Conservation (phyloP, 306 rosid species). For the Senna siamea region DNA sequence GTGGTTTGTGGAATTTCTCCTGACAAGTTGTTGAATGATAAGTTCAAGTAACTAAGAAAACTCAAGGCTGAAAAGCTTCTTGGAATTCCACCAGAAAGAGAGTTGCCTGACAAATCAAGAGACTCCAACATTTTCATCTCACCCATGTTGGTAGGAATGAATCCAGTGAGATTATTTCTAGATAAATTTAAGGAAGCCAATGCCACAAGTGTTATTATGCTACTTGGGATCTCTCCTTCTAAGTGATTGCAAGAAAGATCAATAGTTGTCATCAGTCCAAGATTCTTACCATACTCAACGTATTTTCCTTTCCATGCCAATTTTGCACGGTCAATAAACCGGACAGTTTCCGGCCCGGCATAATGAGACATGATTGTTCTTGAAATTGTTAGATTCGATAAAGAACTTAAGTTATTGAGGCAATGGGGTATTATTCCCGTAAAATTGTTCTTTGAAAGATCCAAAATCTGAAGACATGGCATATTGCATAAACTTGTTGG, state of each 20-base stretch:
- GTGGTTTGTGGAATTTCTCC: slow-evolving; percentile 27
- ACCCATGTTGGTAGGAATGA: slow-evolving; percentile 39
- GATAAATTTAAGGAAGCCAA: slow-evolving; percentile 45
- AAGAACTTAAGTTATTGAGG: slow-evolving; percentile 9
- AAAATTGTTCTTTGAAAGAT: slow-evolving; percentile 40
- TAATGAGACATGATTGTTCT: background rate
- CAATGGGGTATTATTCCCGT: slow-evolving; percentile 42
- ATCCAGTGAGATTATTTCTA: slow-evolving; percentile 34
- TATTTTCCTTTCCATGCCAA: background rate
- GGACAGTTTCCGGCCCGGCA: no score
- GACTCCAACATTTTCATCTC: slow-evolving; percentile 34
- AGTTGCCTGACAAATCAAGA: slow-evolving; percentile 44
- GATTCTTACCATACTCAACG: background rate
- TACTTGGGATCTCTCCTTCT: slow-evolving; percentile 38
- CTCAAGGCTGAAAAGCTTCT: background rate
- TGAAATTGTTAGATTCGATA: background rate
- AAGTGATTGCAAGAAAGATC: slow-evolving; percentile 49
- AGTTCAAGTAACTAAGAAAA: slow-evolving; percentile 20
- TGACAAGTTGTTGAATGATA: slow-evolving; percentile 24
- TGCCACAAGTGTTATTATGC: slow-evolving; percentile 34
- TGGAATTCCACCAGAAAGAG: slow-evolving; percentile 32
- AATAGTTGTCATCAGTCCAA: slow-evolving; percentile 36
- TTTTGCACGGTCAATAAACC: background rate
- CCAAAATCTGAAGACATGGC: slow-evolving; percentile 33
- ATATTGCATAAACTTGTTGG: slow-evolving; percentile 37